phyloP scores from a whole-genome alignment of 495 filamentous ascomycete genomes.

The Penicillium waksmanii region DNA sequence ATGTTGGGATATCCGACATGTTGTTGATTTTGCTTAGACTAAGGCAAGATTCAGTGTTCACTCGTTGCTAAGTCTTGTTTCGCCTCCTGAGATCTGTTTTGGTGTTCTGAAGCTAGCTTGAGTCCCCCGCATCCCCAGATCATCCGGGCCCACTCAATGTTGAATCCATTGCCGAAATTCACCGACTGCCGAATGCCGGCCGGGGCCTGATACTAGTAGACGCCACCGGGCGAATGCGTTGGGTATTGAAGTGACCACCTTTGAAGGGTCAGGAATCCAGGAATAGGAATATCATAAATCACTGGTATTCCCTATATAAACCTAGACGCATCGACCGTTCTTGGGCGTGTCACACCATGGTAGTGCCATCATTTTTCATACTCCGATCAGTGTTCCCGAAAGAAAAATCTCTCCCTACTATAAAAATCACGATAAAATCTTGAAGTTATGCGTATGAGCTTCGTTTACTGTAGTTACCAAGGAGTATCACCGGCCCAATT shows the following conservation, averaged over 20 bases:
- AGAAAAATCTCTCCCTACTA: too few relatives aligned
- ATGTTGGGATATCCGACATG: constrained; percentile 31
- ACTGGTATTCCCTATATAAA: too few relatives aligned
- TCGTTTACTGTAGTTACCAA: constrained; percentile 4
- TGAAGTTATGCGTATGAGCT: too few relatives aligned
- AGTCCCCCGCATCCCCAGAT: constrained; percentile 25
- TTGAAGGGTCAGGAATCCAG: too few relatives aligned
- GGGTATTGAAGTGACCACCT: too few relatives aligned
- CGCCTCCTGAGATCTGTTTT: neutral
- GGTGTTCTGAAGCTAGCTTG: neutral
- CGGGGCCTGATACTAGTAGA: neutral
- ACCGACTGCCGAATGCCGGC: constrained; percentile 25
- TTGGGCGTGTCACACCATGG: too few relatives aligned
- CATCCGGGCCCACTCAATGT: constrained; percentile 7
- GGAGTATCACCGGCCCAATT: constrained; percentile 19
- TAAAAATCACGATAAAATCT: too few relatives aligned
- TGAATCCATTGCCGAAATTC: constrained; percentile 19
- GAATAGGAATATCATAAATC: too few relatives aligned
- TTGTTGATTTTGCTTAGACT: constrained; percentile 5
- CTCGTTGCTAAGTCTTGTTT: neutral
- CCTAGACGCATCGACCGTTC: too few relatives aligned
- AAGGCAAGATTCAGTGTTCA: neutral
- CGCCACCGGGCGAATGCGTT: too few relatives aligned
- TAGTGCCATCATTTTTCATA: too few relatives aligned
- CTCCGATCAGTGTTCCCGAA: too few relatives aligned